Conservation (phyloP, 306 rosid species). For the Macrotyloma uniflorum region DNA sequence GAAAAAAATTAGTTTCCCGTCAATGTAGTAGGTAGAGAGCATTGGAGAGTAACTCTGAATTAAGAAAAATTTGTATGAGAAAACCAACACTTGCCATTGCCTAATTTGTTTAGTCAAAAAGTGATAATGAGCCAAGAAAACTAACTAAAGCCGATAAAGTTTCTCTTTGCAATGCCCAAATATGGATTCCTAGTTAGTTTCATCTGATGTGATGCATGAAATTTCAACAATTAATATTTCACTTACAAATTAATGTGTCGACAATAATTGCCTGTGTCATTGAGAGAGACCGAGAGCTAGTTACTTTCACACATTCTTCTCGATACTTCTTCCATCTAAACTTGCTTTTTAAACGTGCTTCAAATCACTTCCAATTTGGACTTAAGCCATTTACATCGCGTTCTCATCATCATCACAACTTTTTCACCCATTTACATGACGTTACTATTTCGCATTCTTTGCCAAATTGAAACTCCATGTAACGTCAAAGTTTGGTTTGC, state of each 20-base stretch:
- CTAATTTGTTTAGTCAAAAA: slow-evolving; percentile 58
- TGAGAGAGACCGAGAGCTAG: neutral
- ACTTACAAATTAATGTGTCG: neutral
- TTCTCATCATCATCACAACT: neutral
- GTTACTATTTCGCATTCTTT: neutral
- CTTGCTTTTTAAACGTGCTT: slow-evolving; percentile 32
- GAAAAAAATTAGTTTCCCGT: neutral
- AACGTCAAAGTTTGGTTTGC: neutral
- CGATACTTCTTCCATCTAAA: neutral
- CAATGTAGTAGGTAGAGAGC: neutral
- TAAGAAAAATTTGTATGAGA: neutral
- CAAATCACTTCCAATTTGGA: slow-evolving; percentile 26
- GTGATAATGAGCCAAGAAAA: slow-evolving; percentile 38
- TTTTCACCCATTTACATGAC: slow-evolving; percentile 22
- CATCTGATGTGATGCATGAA: neutral
- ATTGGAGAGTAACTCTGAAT: slow-evolving; percentile 21
- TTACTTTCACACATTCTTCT: neutral
- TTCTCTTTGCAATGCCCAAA: slow-evolving; percentile 30
- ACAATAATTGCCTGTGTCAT: neutral
- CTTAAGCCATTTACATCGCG: neutral
- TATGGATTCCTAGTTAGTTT: neutral
- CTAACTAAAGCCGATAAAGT: slow-evolving; percentile 43
- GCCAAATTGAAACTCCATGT: neutral
- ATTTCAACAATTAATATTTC: neutral
- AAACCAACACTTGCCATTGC: slow-evolving; percentile 15